phyloP scores from a whole-genome alignment of 2,329 filamentous ascomycete species.

The Penicillium sp. region DNA sequence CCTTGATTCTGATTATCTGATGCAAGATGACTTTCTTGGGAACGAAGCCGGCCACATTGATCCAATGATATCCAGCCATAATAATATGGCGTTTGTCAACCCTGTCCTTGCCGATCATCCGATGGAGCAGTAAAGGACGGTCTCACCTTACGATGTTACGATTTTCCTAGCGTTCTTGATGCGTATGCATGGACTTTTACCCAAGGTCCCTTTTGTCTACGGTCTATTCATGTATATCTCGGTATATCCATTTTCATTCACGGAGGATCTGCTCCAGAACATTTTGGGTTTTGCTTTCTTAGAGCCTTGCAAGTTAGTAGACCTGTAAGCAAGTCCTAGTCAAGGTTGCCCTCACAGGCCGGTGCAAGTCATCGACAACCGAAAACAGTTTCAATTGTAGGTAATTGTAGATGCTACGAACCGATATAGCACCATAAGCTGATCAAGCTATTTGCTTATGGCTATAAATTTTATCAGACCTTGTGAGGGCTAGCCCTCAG shows the following conservation, averaged over 20 bases:
- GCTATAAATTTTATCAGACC: too few species aligned
- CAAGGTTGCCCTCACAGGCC: too few species aligned
- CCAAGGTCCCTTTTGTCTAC: neutral
- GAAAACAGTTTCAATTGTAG: too few species aligned
- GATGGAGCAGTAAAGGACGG: constrained; percentile 23
- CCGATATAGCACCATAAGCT: too few species aligned
- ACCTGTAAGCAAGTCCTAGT: too few species aligned
- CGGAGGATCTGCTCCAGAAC: too few species aligned
- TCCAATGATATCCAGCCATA: constrained; percentile 31
- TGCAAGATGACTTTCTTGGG: constrained; percentile 20
- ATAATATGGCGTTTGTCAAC: constrained; percentile 38
- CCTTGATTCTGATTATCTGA: constrained; percentile 26
- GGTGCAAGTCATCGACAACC: too few species aligned
- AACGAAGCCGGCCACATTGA: constrained; percentile 14
- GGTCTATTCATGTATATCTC: neutral
- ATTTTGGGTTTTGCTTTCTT: too few species aligned
- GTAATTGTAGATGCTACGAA: too few species aligned
- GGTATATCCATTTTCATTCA: neutral
- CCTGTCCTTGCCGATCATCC: constrained; percentile 34
- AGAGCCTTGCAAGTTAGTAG: too few species aligned
- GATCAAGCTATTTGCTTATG: too few species aligned
- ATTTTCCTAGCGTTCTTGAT: constrained; percentile 2
- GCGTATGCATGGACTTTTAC: neutral
- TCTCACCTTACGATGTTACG: constrained; percentile 6
- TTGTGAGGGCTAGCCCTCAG: too few species aligned